These are phyloP conservation scores for Monascus ruber DNA, from an alignment of 2,329 filamentous ascomycete genomes.

Conservation along the genomic window DNA sequence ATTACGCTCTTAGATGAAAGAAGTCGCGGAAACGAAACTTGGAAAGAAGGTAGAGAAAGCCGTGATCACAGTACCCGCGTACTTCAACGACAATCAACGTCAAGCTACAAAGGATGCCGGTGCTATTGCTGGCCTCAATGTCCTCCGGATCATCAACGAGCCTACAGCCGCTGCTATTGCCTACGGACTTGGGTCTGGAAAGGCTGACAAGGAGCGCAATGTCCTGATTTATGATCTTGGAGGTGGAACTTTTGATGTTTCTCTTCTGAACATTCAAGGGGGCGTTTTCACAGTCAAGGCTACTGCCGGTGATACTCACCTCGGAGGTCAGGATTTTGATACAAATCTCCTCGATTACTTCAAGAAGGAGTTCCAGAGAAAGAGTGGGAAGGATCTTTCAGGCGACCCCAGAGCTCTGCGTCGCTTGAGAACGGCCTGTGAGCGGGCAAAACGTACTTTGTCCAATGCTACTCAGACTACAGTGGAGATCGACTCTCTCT, in stretches of 20 bases:
- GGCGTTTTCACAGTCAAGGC: slow-evolving; percentile 99
- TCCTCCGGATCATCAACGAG: slow-evolving; percentile 99
- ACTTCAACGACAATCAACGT: slow-evolving; percentile 99
- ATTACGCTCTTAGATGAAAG: slow-evolving; percentile 68
- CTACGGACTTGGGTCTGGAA: slow-evolving; percentile 91
- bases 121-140: slow-evolving; percentile 93
- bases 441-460: slow-evolving; percentile 98
- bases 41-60: slow-evolving; percentile 99
- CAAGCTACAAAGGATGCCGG: slow-evolving; percentile 99
- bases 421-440: slow-evolving; percentile 92
- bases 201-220: slow-evolving; percentile 95
- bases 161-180: slow-evolving; percentile 96
- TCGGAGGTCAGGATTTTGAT: slow-evolving; percentile 94
- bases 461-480: slow-evolving; percentile 96
- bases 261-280: slow-evolving; percentile 94
- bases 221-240: slow-evolving; percentile 99
- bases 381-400: slow-evolving; percentile 69
- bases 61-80: slow-evolving; percentile 95
- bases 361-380: slow-evolving; percentile 83
- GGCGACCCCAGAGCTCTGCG: slow-evolving; percentile 85
- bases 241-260: slow-evolving; percentile 99
- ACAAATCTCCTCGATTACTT: slow-evolving; percentile 92
- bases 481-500: slow-evolving; percentile 97
- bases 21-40: slow-evolving; percentile 95
- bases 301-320: slow-evolving; percentile 91